Conservation (phyloP, 345 rosid species). For the Eucalyptus albens region DNA sequence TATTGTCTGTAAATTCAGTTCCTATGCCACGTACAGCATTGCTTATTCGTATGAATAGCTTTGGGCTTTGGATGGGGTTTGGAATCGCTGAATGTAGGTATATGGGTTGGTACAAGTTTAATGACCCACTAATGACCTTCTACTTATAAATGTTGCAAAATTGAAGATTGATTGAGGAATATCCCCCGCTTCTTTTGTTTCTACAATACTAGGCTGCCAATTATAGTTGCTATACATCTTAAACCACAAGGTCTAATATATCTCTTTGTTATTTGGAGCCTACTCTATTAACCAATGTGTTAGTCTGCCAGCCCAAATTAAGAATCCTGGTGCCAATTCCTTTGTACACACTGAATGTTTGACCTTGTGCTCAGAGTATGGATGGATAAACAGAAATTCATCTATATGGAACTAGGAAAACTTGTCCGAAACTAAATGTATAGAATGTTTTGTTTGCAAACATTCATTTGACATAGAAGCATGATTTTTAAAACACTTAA, state of each 20-base stretch:
- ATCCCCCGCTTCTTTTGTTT: neutral
- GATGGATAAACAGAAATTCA: neutral
- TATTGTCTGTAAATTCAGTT: neutral
- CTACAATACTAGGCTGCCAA: neutral
- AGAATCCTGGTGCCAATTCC: neutral
- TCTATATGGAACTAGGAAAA: neutral
- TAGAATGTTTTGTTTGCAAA: neutral
- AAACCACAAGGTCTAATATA: neutral
- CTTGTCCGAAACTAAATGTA: neutral
- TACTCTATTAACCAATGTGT: neutral
- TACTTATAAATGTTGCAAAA: neutral
- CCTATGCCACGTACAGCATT: neutral
- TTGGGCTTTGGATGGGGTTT: neutral
- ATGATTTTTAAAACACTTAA: neutral
- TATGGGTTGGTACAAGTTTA: neutral
- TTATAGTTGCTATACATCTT: neutral
- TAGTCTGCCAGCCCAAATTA: neutral
- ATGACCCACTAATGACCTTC: neutral
- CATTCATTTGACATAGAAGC: neutral
- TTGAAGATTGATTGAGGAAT: neutral
- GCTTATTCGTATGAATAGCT: neutral
- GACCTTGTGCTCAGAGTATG: neutral
- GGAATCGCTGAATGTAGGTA: neutral
- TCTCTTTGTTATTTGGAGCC: neutral
- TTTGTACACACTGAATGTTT: neutral